Evolutionary conservation across 352 stramenopile species (phyloP), one percentile per base, ranked within the genome.

Genomic region (Phytophthora meadii): DNA sequence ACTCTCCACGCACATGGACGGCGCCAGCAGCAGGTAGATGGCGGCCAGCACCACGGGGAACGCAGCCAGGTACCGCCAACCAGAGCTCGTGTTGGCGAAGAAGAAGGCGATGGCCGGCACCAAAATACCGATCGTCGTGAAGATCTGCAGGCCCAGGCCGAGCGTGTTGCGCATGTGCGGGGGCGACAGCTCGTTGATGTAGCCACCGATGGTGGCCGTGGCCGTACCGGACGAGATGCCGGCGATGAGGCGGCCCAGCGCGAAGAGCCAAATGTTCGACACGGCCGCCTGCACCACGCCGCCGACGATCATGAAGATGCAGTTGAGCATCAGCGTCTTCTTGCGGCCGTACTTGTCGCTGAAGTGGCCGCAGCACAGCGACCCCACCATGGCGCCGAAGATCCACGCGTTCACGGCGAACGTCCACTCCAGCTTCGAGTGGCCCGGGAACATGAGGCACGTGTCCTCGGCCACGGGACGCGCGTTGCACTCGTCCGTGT

Each of bases 231-330:
- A 67, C 39, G 84, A 77, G n/a, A 83, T 47, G 2, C 34, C 70
- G 4, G 69, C 80, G 6, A 89, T 54, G 22, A 67, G 40, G 45
- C 59, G 59, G 42, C 59, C 59, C 30, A 61, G 22, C 22, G 49
- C 41, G 58, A 77, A 79, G 28, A 68, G 28, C 56, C 59, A 67
- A 22, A 86, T 54, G 48, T 82, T 74, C 9, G 60, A 67, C 50
- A 52, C 60, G 12, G 36, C 32, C 11, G 60, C 51, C 45, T 63
- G 52, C 28, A 63, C 47, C 12, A 62, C n/a, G 8, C 71, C 72
- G 3, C 74, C 77, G 17, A 70, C 30, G 25, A 77, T 71, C 70
- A 82, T 84, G 61, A 79, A 68, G 58, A 73, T 34, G 11, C 65
- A 73, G 53, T 76, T 79, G 61, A 60, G 30, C 34, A 61, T 65